Evolutionary conservation across 495 filamentous ascomycete genomes (phyloP).

Genomic region (Amniculicola lignicola): DNA sequence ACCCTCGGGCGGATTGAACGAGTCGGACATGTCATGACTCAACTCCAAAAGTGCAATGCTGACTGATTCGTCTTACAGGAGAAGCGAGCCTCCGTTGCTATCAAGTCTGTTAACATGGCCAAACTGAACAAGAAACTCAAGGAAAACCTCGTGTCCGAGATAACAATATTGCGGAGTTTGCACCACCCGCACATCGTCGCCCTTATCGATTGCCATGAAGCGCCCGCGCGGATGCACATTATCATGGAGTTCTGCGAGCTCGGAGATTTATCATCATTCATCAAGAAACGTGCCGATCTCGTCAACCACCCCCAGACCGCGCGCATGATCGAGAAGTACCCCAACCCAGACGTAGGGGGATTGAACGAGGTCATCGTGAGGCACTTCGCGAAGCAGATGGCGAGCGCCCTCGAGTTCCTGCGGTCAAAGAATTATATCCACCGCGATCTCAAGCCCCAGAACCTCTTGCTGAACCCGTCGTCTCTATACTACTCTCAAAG

Average conservation of each 20-base stretch:
- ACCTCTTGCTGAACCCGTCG: slow-evolving; percentile 85
- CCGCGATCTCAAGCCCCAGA: slow-evolving; percentile 96
- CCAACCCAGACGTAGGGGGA: slow-evolving; percentile 71
- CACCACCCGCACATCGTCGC: slow-evolving; percentile 97
- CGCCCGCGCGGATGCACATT: slow-evolving; percentile 81
- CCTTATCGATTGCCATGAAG: slow-evolving; percentile 88
- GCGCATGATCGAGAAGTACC: slow-evolving; percentile 89
- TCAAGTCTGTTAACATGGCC: slow-evolving; percentile 88
- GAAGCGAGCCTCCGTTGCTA: slow-evolving; percentile 72
- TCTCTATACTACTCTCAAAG: slow-evolving; percentile 58
- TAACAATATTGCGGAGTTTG: slow-evolving; percentile 84
- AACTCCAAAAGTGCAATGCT: slow-evolving; percentile 1
- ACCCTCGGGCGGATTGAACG: too few species aligned
- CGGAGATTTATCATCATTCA: slow-evolving; percentile 88
- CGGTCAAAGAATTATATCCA: slow-evolving; percentile 83
- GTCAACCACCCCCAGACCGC: slow-evolving; percentile 69
- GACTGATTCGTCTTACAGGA: slow-evolving; percentile 40
- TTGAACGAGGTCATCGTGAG: slow-evolving; percentile 90
- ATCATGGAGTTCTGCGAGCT: slow-evolving; percentile 99
- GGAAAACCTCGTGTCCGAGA: slow-evolving; percentile 92
- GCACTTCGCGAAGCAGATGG: slow-evolving; percentile 93
- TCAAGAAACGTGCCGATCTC: slow-evolving; percentile 83
- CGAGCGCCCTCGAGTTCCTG: slow-evolving; percentile 87
- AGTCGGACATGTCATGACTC: background rate
- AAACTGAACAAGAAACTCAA: slow-evolving; percentile 94